Base-by-base conservation (phyloP, 2,329 filamentous ascomycete species). In the Microdochium paspali region DNA sequence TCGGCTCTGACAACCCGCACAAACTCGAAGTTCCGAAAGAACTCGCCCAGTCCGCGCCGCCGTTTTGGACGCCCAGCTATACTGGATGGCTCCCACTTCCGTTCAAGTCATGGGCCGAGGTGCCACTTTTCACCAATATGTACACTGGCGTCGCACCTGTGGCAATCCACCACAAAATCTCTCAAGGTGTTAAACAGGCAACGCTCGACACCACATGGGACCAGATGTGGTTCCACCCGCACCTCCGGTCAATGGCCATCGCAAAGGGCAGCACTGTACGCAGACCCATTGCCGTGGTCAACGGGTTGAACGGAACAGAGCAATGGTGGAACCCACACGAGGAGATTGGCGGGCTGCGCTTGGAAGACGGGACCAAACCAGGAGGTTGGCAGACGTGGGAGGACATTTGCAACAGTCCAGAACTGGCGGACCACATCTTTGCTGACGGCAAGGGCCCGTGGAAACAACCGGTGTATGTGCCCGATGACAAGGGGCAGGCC, bases 61-160 rank as follows among this genome's bases (percentile, higher is more conserved):
- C 46, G n/a, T 47, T 44, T 40, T 47, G 46, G 46, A 47, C 46
- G 21, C 24, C 46, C 10, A 40, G 42, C 46, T 47, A 47, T 28
- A 47, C 46, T 15, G 46, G 46, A n/a, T 44, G 12, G 32, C 40
- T 26, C 24, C 46, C 26, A 28, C 23, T 13, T 3, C 35, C 35
- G 6, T 7, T 23, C 9, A 28, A 47, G 28, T 26, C 40, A 18
- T 47, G 46, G 46, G 44, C 46, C 21, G 23, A 47, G 39, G 40
- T 47, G 15, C 40, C 46, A 12, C 35, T 47, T 3, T 43, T 47
- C 40, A 47, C 46, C 26, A 47, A 47, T 40, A 42, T 44, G 24
- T 44, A n/a, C 24, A 47, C 46, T n/a, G 46, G 46, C 20, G 26
- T 47, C 12, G 20, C 46, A 20, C 46, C 46, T 18, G 46, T 30